A percentile compares a stretch with the other conserved stretches of the same genome.
Conservation (phyloP, 176 grass and related monocot species). For the Hordeum vulgare region MorexV3_pseudomolecules_assembly NC_058518.1:385439273-385439772, state of each 20-base stretch:
- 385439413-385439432: conserved; percentile 31
- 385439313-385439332: conserved; percentile 10
- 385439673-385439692: conserved; percentile 24
- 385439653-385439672: conserved; percentile 49
- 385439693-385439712: not conserved
- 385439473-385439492: conserved; percentile 28
- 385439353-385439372: conserved; percentile 60
- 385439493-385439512: conserved; percentile 43
- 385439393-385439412: conserved; percentile 44
- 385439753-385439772: conserved; percentile 31
- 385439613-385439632: conserved; percentile 38
- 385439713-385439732: not conserved
- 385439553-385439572: conserved; percentile 33
- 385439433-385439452: conserved; percentile 36
- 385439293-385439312: not conserved
- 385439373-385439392: conserved; percentile 41
- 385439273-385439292: conserved; percentile 45
- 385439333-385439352: conserved; percentile 47
- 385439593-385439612: conserved; percentile 52
- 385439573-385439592: conserved; percentile 50
- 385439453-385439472: conserved; percentile 57
- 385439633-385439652: conserved; percentile 25
- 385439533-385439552: not conserved
- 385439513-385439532: conserved; percentile 1
- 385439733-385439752: not conserved